Conservation (phyloP, 2,329 filamentous ascomycete species). For the Juglanconis oblonga region DNA sequence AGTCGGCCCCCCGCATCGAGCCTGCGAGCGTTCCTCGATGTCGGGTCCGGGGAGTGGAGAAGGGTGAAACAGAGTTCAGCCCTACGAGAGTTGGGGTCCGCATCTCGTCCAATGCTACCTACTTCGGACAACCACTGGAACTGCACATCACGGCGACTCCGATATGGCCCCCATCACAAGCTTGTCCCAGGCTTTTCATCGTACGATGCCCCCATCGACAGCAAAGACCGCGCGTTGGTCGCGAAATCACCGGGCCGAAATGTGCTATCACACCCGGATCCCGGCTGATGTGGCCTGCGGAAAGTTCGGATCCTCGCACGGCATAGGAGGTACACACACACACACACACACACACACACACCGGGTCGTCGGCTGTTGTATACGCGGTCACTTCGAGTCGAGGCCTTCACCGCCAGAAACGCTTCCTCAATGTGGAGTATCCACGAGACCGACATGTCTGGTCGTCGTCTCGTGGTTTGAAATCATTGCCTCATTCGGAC, state of each 20-base stretch:
- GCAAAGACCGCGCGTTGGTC: neutral
- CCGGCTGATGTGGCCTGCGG: no score
- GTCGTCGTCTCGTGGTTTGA: neutral
- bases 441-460: neutral
- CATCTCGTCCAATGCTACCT: constrained; percentile 4
- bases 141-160: constrained; percentile 15
- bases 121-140: neutral
- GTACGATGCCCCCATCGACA: neutral
- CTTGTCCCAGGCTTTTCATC: neutral
- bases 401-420: constrained; percentile 6
- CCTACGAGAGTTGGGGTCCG: constrained; percentile 10
- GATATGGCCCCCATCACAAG: constrained; percentile 8
- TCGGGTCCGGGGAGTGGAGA: constrained; percentile 15
- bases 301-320: no score
- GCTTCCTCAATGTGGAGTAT: neutral
- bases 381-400: neutral
- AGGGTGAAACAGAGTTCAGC: constrained; percentile 13
- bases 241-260: no score
- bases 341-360: neutral
- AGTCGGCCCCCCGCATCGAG: neutral
- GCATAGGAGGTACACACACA: neutral
- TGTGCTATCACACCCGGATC: neutral
- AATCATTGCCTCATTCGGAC: neutral
- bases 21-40: constrained; percentile 11
- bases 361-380: neutral